These are phyloP conservation scores for Mercurialis annua DNA, from an alignment of 345 rosid genomes.

Conservation along the genomic window DNA sequence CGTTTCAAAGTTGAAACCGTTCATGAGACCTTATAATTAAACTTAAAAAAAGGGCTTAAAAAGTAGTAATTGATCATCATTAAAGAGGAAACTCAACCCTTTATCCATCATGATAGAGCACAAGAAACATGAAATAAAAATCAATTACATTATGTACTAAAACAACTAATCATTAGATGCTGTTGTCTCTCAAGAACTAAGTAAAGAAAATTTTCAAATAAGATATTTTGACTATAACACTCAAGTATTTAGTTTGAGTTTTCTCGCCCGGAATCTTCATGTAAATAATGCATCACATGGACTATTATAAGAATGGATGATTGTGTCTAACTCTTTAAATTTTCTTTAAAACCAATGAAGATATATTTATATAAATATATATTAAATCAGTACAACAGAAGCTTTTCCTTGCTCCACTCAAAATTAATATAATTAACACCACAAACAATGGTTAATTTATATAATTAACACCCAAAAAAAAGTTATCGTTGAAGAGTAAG, in stretches of 20 bases:
- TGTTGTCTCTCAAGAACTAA: constrained; percentile 2
- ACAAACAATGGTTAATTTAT: constrained; percentile 11
- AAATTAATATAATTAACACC: constrained; percentile 4
- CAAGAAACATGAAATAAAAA: background rate
- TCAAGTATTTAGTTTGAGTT: constrained; percentile 1
- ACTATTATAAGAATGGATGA: background rate
- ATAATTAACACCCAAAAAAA: constrained; percentile 9
- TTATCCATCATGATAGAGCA: background rate
- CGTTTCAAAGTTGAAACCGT: too few relatives aligned
- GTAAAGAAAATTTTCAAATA: background rate
- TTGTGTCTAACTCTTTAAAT: constrained; percentile 10
- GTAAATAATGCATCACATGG: constrained; percentile 15
- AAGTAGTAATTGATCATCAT: background rate
- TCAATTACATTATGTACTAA: background rate
- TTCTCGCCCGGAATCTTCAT: constrained; percentile 10
- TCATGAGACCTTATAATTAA: too few relatives aligned
- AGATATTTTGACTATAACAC: constrained; percentile 5
- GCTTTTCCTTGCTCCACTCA: constrained; percentile 10
- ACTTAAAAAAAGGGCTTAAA: background rate
- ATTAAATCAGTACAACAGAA: background rate
- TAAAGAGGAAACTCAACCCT: constrained; percentile 3
- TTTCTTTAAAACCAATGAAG: constrained; percentile 5
- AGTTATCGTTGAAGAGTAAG: background rate
- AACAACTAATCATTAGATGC: background rate
- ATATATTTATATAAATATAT: background rate